Evolutionary conservation across 768 basidiomycete genomes (phyloP), one percentile per base, ranked within the genome.

Genomic region (Chalciporus pseudorubinellus): DNA sequence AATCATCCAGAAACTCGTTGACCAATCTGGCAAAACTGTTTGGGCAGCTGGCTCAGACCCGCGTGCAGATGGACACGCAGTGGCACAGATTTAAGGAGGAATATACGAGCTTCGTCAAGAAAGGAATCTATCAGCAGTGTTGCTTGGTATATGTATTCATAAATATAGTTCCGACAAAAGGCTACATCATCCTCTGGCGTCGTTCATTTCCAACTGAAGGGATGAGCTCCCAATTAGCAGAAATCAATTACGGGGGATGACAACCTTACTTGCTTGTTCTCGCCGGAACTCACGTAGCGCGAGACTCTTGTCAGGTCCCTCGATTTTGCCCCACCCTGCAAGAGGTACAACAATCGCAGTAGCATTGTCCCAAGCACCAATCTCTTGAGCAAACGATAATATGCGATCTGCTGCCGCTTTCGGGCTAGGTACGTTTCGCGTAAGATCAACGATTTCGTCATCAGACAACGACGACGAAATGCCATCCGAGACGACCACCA

Each of bases 41-140:
- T 98, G 97, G 97, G 94, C 90, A 1, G 95, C 91, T 20, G 95
- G 95, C 6, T 92, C 89, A 4, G 97, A 99, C 68, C 82, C 81
- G 50, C 81, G 94, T 31, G 89, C 80, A 16, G 94, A 95, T 67
- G 94, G 94, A 13, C 88, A 92, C 62, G 95, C 92, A 31, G 82
- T 80, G 18, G 82, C 86, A 16, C 92, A 97, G 64, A 92, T 95
- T 47, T 94, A 68, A 72, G 48, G 12, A 9, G 22, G 21, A 38
- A 2, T 19, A 10, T 39, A 29, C 24, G 24, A 18, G 36, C 21
- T 36, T 46, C 34, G 4, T 46, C 20, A 40, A 31, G 29, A 13
- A 22, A 9, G 26, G 28, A 16, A 8, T 28, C 24, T 38, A 14
- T 34, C 19, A 47, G 33, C 36, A 45, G 50, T 50, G 39, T 51